These are phyloP conservation scores for Sideroxylon spinosum DNA, from an alignment of 179 eudicot species.

Conservation along the genomic window DNA sequence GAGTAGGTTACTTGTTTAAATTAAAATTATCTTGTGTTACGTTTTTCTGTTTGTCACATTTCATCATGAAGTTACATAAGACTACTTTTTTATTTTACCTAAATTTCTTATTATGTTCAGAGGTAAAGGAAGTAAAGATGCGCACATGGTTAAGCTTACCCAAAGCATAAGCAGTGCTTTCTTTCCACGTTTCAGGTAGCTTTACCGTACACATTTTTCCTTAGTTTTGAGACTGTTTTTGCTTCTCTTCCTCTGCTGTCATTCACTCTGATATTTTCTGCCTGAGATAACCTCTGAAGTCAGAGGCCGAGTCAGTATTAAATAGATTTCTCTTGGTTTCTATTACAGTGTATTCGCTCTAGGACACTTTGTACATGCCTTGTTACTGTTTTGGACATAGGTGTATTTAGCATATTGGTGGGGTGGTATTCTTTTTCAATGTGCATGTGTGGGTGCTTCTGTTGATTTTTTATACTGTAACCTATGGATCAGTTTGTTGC, in stretches of 20 bases:
- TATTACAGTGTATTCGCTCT: neutral
- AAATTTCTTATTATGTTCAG: constrained; percentile 30
- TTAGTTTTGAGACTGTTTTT: neutral
- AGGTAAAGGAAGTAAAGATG: constrained; percentile 32
- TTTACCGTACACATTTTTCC: neutral
- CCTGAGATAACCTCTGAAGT: constrained; percentile 6
- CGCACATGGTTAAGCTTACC: constrained; percentile 42
- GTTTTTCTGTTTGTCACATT: neutral
- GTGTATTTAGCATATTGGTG: neutral
- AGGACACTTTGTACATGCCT: neutral
- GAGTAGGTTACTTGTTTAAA: constrained; percentile 28
- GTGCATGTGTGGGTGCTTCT: neutral
- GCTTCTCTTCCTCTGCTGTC: too few relatives aligned
- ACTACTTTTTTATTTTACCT: constrained; percentile 10
- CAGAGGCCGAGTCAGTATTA: neutral
- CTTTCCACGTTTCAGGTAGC: constrained; percentile 80
- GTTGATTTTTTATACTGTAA: neutral
- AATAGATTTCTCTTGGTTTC: neutral
- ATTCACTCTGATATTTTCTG: neutral
- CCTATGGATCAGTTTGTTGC: neutral
- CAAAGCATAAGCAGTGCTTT: constrained; percentile 71
- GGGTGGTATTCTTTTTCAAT: neutral
- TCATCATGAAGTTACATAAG: neutral
- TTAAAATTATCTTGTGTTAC: constrained; percentile 12
- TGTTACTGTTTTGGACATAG: neutral